Base-by-base conservation (phyloP, 805 yeast species). In the Kuraishia molischiana region DNA sequence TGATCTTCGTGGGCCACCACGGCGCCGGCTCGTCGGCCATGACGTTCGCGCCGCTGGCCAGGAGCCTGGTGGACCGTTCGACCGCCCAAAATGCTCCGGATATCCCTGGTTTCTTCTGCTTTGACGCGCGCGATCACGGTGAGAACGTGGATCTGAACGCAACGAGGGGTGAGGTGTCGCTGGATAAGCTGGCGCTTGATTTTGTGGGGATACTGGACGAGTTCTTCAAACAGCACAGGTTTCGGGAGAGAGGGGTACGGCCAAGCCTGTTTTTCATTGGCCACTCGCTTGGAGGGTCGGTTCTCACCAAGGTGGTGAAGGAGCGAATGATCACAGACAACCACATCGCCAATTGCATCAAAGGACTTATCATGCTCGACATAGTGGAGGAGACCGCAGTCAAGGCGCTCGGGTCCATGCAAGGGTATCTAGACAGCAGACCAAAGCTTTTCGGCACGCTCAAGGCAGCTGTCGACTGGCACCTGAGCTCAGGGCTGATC, bases 311-410 rank as follows among this genome's bases (percentile, higher is more conserved):
- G 31, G 69, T 73, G 1, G 54, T 75, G 4, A 36, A 52, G 9
- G 44, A 49, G 3, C 26, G 44, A 5, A 45, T 48, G 2, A 44
- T 59, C 3, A 40, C 49, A 4, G 31, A 32, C n/a, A 18, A 24
- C 5, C 15, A 38, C 24, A 32, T 54, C 15, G 51, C 34, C 29
- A 49, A 47, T 4, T 45, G 50, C 15, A 52, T 84, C 2, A 66
- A 71, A 26, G 98, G 97, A 0, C 58, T 92, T 3, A 71, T 74
- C 0, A 77, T 89, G 66, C 59, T 92, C 14, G 99, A 92, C 56
- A 92, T 92, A 2, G 96, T 92, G 1, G 98, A 92, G 53, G 97
- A 89, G 41, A 80, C 92, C 0, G 97, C 97, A 0, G 66, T 82
- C 2, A 68, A 70, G 29, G 77, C 95, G 0, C 61, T 92, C 4